phyloP scores from a whole-genome alignment of 2,329 filamentous ascomycete genomes.

The Trichoderma oligosporum region DNA sequence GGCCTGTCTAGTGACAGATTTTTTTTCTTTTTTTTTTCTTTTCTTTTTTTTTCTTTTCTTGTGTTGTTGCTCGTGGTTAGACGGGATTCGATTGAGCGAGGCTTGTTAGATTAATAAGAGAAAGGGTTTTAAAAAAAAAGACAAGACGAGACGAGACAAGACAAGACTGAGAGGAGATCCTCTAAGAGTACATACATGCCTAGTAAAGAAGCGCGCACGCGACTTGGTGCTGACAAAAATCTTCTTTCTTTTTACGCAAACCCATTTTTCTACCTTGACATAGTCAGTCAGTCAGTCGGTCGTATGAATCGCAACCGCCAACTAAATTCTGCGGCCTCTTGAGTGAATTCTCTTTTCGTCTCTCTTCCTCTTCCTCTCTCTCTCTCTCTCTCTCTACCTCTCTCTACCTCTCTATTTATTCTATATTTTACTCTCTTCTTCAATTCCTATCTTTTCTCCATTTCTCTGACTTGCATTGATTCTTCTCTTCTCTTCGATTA shows the following conservation, averaged over 20 bases:
- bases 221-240: slow-evolving; percentile 17
- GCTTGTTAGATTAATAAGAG: too few species aligned
- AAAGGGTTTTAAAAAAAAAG: neutral
- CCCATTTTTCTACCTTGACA: neutral
- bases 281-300: too few species aligned
- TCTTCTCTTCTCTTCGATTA: neutral
- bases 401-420: neutral
- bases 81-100: too few species aligned
- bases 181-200: too few species aligned
- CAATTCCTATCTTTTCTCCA: neutral
- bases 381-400: neutral
- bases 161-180: too few species aligned
- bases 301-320: neutral
- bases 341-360: neutral
- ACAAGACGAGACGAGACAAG: neutral
- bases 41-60: neutral
- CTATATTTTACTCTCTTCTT: neutral
- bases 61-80: neutral
- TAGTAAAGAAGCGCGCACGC: slow-evolving; percentile 11
- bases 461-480: neutral
- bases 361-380: neutral
- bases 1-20: slow-evolving; percentile 14
- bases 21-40: slow-evolving; percentile 10
- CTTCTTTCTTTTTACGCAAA: neutral
- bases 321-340: neutral